These are phyloP conservation scores for Dictyostelium firmibasis DNA, from an alignment of 78 protist species.

Conservation along the genomic window DNA sequence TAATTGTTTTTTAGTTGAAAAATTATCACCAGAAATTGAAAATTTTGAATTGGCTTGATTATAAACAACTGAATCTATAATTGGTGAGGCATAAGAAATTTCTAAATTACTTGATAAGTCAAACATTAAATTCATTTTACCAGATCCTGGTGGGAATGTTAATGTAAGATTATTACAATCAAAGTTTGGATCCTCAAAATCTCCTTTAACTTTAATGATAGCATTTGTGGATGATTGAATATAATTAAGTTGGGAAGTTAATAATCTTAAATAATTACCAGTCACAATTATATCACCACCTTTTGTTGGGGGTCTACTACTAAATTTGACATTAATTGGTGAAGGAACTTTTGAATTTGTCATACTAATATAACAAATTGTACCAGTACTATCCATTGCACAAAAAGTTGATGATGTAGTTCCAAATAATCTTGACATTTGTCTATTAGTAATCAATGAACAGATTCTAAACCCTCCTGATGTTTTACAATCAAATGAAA, in stretches of 20 bases:
- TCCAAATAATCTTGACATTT: neutral
- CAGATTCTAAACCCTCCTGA: neutral
- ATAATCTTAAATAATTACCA: neutral
- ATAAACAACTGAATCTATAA: neutral
- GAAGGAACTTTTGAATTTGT: neutral
- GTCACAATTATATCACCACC: neutral
- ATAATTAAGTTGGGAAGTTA: neutral
- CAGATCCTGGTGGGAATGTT: neutral
- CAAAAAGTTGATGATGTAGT: neutral
- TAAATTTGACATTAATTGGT: neutral
- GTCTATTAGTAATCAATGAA: neutral
- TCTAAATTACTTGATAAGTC: neutral
- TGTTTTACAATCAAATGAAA: neutral
- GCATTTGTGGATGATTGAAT: neutral
- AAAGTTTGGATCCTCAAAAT: neutral
- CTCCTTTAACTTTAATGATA: neutral
- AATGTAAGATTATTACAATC: neutral
- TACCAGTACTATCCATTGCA: neutral
- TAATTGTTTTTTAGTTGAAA: neutral
- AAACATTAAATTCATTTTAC: neutral
- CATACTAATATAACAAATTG: neutral
- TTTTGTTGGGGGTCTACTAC: neutral
- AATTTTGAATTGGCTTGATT: neutral
- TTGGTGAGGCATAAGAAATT: neutral
- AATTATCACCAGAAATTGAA: neutral